These are phyloP conservation scores for Panicum hallii DNA, from an alignment of 202 grass and related monocot species.

Conservation along the genomic window DNA sequence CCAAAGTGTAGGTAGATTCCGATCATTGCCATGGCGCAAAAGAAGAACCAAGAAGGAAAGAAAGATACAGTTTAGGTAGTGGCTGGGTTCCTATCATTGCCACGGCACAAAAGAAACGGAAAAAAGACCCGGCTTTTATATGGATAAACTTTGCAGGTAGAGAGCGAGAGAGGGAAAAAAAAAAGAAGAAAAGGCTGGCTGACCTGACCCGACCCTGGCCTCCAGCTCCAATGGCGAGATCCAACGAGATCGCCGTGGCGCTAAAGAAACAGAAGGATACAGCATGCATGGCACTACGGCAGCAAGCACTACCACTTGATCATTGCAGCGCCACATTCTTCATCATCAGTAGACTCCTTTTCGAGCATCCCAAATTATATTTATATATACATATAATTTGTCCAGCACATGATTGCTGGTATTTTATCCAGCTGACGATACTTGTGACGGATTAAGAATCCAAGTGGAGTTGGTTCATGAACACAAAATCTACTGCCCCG, in stretches of 20 bases:
- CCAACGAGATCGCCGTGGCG: conserved; percentile 7
- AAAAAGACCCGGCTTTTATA: conserved; percentile 19
- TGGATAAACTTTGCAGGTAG: conserved; percentile 37
- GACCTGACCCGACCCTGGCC: not conserved
- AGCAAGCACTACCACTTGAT: not conserved
- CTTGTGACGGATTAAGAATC: conserved; percentile 39
- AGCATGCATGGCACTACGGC: not conserved
- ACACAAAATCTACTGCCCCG: not conserved
- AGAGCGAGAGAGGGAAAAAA: not conserved
- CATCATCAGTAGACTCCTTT: not conserved
- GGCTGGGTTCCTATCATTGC: conserved; percentile 18
- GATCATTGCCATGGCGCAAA: not conserved
- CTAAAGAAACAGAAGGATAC: not conserved
- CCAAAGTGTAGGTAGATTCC: not conserved
- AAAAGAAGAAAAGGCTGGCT: not conserved
- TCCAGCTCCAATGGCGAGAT: conserved; percentile 44
- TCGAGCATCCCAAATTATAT: not conserved
- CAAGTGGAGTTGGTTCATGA: not conserved
- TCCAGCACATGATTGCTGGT: conserved; percentile 2
- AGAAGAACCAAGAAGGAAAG: not conserved
- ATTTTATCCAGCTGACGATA: conserved; percentile 31
- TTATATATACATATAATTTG: no score
- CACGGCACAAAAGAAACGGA: conserved; percentile 14
- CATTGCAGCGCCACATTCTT: not conserved
- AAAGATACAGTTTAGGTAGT: not conserved